Conservation (phyloP, 352 stramenopile species). For the Phytophthora pini region DNA sequence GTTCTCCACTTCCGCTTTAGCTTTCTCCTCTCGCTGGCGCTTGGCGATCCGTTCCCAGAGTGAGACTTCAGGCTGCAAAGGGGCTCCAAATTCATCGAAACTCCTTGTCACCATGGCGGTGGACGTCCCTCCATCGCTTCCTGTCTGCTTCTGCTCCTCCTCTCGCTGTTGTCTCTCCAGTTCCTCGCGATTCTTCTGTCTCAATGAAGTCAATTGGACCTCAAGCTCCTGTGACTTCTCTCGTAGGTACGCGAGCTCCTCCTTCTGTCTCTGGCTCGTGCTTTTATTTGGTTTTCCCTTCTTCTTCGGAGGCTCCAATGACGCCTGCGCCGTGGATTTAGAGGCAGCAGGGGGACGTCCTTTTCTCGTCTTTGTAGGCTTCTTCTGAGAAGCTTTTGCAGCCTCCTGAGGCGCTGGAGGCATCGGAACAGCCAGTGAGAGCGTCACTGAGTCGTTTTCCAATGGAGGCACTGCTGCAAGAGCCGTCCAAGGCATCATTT, state of each 20-base stretch:
- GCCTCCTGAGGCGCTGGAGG: background rate
- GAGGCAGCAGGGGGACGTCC: constrained; percentile 12
- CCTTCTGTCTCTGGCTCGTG: constrained; percentile 48
- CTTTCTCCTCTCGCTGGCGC: constrained; percentile 41
- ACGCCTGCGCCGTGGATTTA: background rate
- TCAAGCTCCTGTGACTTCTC: constrained; percentile 36
- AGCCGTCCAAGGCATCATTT: constrained; percentile 1
- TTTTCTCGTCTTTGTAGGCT: constrained; percentile 13
- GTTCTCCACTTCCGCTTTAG: constrained; percentile 53
- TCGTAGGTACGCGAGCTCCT: constrained; percentile 41
- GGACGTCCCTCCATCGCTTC: background rate
- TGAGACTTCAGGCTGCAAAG: constrained; percentile 21
- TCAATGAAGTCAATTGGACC: constrained; percentile 25
- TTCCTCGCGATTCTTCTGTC: constrained; percentile 26
- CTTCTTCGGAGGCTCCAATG: constrained; percentile 22
- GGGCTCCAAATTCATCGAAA: constrained; percentile 5
- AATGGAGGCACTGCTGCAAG: background rate
- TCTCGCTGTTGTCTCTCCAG: constrained; percentile 28
- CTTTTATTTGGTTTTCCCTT: constrained; percentile 46
- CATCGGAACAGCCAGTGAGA: background rate
- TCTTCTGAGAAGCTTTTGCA: constrained; percentile 12
- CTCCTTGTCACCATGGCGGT: constrained; percentile 8
- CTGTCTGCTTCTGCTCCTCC: constrained; percentile 6
- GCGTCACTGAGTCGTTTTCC: background rate
- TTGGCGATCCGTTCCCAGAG: constrained; percentile 53